Evolutionary conservation across 129 eudicot species (phyloP).

Genomic region (Mikania micrantha): DNA sequence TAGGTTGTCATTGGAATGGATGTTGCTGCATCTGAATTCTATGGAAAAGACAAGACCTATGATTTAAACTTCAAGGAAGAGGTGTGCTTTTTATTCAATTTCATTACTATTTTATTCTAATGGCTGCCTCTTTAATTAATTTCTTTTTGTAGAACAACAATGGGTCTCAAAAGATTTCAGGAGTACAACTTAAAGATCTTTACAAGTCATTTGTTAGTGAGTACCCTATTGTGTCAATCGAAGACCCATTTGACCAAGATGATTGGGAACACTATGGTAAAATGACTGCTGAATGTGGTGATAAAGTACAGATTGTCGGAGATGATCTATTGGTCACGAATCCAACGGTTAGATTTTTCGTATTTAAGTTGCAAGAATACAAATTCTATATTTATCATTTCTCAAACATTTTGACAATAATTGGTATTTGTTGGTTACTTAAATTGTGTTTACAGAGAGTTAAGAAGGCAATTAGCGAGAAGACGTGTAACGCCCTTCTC

Average conservation of each 20-base stretch:
- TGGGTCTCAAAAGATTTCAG: conserved; percentile 75
- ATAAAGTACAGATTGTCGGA: conserved; percentile 91
- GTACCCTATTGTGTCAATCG: conserved; percentile 92
- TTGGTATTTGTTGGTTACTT: not conserved
- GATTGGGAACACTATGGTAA: conserved; percentile 89
- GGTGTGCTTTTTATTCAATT: conserved; percentile 25
- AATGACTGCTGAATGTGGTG: conserved; percentile 71
- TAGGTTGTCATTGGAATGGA: conserved; percentile 99
- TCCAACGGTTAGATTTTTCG: conserved; percentile 56
- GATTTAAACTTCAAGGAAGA: conserved; percentile 97
- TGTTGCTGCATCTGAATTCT: conserved; percentile 99
- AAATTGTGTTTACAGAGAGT: conserved; percentile 56
- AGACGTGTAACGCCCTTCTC: conserved; percentile 89
- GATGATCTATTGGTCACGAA: conserved; percentile 96
- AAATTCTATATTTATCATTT: not conserved
- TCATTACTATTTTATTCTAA: not conserved
- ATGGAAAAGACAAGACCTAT: conserved; percentile 68
- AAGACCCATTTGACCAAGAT: conserved; percentile 97
- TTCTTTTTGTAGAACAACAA: conserved; percentile 55
- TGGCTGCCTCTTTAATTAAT: not conserved
- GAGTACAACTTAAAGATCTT: conserved; percentile 80
- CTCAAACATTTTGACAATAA: not conserved
- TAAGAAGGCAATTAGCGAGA: conserved; percentile 78
- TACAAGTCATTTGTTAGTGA: conserved; percentile 76
- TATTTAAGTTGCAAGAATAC: not conserved